Conservation (phyloP, 2,329 filamentous ascomycete genomes). For the Trichoderma guizhouense region DNA sequence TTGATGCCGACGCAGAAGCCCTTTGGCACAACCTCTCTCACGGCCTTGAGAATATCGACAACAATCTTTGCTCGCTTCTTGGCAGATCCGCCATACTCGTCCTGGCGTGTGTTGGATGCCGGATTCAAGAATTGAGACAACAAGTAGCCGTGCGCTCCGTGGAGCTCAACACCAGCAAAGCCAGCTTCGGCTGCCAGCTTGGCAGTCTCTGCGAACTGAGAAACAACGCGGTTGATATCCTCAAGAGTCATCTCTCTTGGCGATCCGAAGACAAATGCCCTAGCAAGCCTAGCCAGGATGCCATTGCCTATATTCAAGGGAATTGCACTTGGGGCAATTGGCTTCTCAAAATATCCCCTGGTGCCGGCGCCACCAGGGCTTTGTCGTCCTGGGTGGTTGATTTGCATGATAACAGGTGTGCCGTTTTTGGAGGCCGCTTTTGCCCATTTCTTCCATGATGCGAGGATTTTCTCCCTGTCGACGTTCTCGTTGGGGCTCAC, state of each 20-base stretch:
- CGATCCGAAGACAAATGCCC: constrained; percentile 44
- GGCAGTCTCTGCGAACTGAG: constrained; percentile 52
- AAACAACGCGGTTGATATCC: constrained; percentile 53
- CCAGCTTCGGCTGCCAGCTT: constrained; percentile 45
- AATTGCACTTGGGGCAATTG: constrained; percentile 43
- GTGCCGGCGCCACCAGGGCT: constrained; percentile 38
- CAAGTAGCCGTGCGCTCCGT: constrained; percentile 56
- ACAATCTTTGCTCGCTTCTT: constrained; percentile 48
- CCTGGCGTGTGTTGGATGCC: constrained; percentile 49
- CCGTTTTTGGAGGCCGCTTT: constrained; percentile 29
- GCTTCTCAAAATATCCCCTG: constrained; percentile 36
- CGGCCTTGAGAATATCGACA: constrained; percentile 46
- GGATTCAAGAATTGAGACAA: constrained; percentile 53
- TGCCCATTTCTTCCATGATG: constrained; percentile 40
- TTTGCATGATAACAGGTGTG: constrained; percentile 42
- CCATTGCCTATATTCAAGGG: constrained; percentile 40
- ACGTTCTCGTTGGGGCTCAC: constrained; percentile 32
- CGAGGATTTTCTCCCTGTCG: constrained; percentile 28
- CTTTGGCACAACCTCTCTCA: constrained; percentile 36
- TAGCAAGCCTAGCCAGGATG: constrained; percentile 32
- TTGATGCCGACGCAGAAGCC: constrained; percentile 52
- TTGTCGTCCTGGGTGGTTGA: constrained; percentile 48
- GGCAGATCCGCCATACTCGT: constrained; percentile 53
- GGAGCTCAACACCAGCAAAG: constrained; percentile 44
- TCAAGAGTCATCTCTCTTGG: constrained; percentile 53